Conservation (phyloP, 1,284 basidiomycete genomes). For the Irpex rosettiformis region DNA sequence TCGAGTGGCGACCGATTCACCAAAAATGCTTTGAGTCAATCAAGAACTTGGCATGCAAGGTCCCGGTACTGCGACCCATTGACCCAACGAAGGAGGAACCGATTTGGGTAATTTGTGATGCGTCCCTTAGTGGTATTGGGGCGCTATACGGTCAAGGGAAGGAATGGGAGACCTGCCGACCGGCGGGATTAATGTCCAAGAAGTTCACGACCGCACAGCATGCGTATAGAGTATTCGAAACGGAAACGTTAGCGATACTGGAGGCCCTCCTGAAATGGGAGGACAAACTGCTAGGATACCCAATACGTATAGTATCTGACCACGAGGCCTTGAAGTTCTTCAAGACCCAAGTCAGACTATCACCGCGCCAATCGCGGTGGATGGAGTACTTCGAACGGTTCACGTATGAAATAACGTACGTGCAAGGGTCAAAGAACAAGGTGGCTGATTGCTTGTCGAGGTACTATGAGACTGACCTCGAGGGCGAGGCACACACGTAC, state of each 20-base stretch:
- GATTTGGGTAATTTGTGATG: constrained; percentile 43
- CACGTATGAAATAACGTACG: constrained; percentile 6
- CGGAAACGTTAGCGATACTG: constrained; percentile 35
- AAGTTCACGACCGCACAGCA: constrained; percentile 35
- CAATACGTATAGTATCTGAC: constrained; percentile 31
- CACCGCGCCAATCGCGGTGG: constrained; percentile 27
- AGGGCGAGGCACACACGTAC: not conserved
- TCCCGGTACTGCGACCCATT: constrained; percentile 32
- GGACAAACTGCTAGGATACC: constrained; percentile 27
- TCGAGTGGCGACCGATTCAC: constrained; percentile 28
- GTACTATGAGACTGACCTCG: constrained; percentile 5
- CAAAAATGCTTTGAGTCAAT: constrained; percentile 33
- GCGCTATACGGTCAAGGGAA: constrained; percentile 26
- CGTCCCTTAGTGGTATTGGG: constrained; percentile 34
- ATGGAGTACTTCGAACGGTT: constrained; percentile 31
- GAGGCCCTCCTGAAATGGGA: constrained; percentile 36
- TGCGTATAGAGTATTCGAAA: constrained; percentile 32
- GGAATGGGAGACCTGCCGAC: constrained; percentile 32
- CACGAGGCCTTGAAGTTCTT: constrained; percentile 35
- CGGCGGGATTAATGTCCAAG: constrained; percentile 37
- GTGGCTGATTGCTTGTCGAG: constrained; percentile 29
- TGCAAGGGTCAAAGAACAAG: constrained; percentile 15
- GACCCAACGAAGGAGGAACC: constrained; percentile 26
- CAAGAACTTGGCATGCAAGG: constrained; percentile 28
- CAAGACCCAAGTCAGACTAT: constrained; percentile 20